Evolutionary conservation across 2,329 filamentous ascomycete genomes (phyloP), one percentile per base, ranked within the genome.

Genomic region (Mycocentrospora acerina): DNA sequence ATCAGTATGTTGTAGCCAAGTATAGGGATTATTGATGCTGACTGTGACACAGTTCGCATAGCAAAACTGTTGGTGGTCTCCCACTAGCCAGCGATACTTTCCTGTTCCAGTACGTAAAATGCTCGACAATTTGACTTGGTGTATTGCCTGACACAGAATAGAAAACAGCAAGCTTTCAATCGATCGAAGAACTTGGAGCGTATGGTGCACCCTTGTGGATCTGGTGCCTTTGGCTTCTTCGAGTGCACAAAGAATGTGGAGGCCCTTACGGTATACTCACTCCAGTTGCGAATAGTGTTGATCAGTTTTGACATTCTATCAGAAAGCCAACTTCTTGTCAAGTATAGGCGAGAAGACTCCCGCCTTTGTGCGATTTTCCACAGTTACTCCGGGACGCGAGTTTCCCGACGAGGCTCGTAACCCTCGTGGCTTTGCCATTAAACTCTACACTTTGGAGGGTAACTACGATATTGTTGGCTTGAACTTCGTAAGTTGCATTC

Each of bases 81-180:
- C 75, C 75, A 0, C 55, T 78, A 1, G 67, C 69, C 5, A 77
- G 73, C 46, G 75, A 77, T 57, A 66, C 71, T 0, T 76, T 76
- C 47, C 62, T 79, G 17, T 68, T 79, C 42, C 74, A 79, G 30
- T 22, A 22, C 19, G 19, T 22, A 9, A 22, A 22, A 6, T 9
- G 9, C 19, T 6, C 5, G 5, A 6, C 9, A 6, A 5, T 9
- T 22, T 22, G 19, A 22, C 5, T 22, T 5, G 19, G 9, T 9
- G 9, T 22, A 9, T 6, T 22, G 5, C 9, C 19, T 22, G 19
- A 22, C 19, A 22, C 5, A 5, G 19, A 9, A 5, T 22, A 22
- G 19, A 22, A 78, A 78, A 59, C 75, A 78, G 58, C 75, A 78
- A 58, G 68, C 70, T 13, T 79, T 79, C 66, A 79, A 79, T 44